Conservation (phyloP, 768 basidiomycete species). For the Candolleomyces eurysporus region DNA sequence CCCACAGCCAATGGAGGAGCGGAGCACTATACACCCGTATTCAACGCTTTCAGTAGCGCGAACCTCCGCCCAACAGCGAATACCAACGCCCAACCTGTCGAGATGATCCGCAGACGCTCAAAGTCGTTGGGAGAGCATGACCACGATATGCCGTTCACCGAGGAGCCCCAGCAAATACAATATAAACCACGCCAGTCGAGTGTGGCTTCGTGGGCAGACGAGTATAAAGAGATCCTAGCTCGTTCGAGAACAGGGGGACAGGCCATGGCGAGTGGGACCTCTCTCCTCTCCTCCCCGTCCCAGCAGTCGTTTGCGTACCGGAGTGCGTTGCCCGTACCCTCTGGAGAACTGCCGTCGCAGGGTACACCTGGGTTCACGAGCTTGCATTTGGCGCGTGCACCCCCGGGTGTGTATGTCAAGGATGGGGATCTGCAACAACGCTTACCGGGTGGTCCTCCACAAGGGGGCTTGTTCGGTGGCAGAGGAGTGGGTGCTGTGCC, state of each 20-base stretch:
- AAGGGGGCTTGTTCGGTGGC: no score
- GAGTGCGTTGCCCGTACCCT: conserved; percentile 9
- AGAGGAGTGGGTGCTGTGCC: background rate
- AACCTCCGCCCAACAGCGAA: background rate
- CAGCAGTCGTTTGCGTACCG: conserved; percentile 7
- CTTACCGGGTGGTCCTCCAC: background rate
- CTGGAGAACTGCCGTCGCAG: conserved; percentile 15
- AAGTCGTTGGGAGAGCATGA: conserved; percentile 3
- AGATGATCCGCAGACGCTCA: conserved; percentile 3
- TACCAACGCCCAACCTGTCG: conserved; percentile 1
- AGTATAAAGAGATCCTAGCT: conserved; percentile 9
- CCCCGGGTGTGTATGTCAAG: conserved; percentile 6
- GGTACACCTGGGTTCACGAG: conserved; percentile 13
- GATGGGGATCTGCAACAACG: background rate
- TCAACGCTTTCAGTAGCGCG: conserved; percentile 1
- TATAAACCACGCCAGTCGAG: background rate
- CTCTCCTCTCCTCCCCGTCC: background rate
- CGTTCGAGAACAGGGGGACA: background rate
- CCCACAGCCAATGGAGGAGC: conserved; percentile 1
- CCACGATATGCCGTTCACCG: no score
- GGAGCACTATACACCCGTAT: background rate
- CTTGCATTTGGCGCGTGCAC: conserved; percentile 12
- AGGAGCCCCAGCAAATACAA: background rate
- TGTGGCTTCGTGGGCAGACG: conserved; percentile 7
- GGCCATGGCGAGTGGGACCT: conserved; percentile 1